Percentiles rank a stretch among this genome's conserved stretches.
phyloP scores from a whole-genome alignment of 345 rosid genomes.

The Carallia brachiata region DNA sequence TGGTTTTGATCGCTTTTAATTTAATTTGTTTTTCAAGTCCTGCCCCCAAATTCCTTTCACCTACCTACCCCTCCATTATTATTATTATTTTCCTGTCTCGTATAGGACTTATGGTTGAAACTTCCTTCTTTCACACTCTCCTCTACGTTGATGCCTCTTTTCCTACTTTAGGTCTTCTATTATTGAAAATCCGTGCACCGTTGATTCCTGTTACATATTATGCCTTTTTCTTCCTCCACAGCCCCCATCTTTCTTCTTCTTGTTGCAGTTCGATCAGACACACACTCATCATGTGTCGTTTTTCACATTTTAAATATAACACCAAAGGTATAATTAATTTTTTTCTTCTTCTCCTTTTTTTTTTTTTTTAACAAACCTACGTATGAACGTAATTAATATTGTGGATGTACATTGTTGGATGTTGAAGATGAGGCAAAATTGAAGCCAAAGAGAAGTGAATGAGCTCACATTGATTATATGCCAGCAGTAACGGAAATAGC shows the following conservation, averaged over 20 bases:
- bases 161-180: background rate
- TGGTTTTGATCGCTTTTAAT: slow-evolving; percentile 29
- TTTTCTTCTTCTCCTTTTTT: too few species aligned
- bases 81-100: slow-evolving; percentile 13
- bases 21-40: slow-evolving; percentile 27
- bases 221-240: background rate
- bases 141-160: background rate
- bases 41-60: slow-evolving; percentile 15
- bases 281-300: too few species aligned
- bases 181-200: background rate
- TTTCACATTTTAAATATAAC: too few species aligned
- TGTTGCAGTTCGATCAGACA: too few species aligned
- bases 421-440: too few species aligned
- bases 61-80: slow-evolving; percentile 26
- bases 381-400: too few species aligned
- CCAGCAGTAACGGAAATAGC: background rate
- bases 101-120: slow-evolving; percentile 7
- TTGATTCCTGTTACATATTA: background rate
- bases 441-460: too few species aligned
- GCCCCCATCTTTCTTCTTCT: background rate
- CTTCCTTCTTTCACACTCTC: slow-evolving; percentile 5
- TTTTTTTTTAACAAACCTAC: too few species aligned
- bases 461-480: background rate
- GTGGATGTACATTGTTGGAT: too few species aligned
- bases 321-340: too few species aligned